Base-by-base conservation (phyloP, 2,329 filamentous ascomycete genomes). In the Aphanocladium album region DNA sequence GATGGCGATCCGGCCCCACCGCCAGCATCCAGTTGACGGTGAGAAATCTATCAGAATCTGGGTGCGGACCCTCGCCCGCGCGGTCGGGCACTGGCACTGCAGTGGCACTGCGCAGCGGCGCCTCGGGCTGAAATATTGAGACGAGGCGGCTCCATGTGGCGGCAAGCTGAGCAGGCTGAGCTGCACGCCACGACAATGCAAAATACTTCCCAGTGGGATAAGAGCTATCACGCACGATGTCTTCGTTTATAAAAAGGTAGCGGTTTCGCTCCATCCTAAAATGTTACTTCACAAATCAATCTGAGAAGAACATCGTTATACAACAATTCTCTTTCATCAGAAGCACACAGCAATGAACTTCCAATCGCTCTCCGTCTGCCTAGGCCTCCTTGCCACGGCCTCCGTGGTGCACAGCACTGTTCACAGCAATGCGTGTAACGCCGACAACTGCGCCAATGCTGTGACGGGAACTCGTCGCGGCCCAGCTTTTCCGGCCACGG, bases 391-490 rank as follows among this genome's bases (percentile, higher is more conserved):
- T 7, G 25, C 30, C 49, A 21, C 6, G 6, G 30, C 30, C 27
- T 47, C 12, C 8, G 16, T 39, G 5, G 33, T 7, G 25, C 2
- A 35, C 14, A 11, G 35, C 6, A 25, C 5, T 27, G 33, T 7
- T 27, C 2, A 35, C 14, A 11, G 35, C 6, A 25, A 12, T 27
- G 33, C 5, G n/a, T 59, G 57, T 37, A 52, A 52, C 19, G 1
- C 47, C 1, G 57, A 61, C 50, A 61, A 61, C 16, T 61, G 60
- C 47, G 60, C 60, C n/a, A 53, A 52, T 16, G 60, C 60, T 16
- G 60, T 61, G 14, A 61, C 60, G n/a, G 60, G 60, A 7, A 61
- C 60, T 19, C 60, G 60, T 17, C 52, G 53, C 2, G 53, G 60
- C 5, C 35, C 41, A 19, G 46, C 27, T 4, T 51, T 57, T 30